phyloP scores from a whole-genome alignment of 306 rosid species.

The Vigna reflexopilosa region DNA sequence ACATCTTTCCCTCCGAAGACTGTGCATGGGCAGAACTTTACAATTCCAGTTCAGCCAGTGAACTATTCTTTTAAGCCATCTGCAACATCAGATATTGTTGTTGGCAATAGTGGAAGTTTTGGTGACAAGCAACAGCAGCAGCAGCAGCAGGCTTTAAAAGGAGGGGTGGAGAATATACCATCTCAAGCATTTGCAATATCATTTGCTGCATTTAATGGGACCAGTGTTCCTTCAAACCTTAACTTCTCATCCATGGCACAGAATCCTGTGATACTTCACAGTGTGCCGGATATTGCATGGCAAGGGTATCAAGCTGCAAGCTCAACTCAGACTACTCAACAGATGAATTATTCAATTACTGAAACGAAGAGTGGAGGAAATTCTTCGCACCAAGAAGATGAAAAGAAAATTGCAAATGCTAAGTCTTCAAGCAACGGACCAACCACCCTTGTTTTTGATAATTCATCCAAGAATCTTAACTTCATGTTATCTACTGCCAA shows the following conservation, averaged over 20 bases:
- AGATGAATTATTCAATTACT: conserved; percentile 52
- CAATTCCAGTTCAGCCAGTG: conserved; percentile 66
- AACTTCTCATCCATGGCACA: conserved; percentile 58
- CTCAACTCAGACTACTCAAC: conserved; percentile 53
- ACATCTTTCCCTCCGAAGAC: conserved; percentile 52
- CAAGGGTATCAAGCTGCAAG: conserved; percentile 59
- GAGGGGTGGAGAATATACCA: conserved; percentile 57
- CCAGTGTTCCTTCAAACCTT: conserved; percentile 55
- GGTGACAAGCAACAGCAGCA: conserved; percentile 60
- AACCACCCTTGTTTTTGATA: conserved; percentile 72
- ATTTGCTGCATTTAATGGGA: conserved; percentile 55
- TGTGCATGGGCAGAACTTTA: conserved; percentile 55
- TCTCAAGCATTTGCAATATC: conserved; percentile 74
- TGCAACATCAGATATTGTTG: conserved; percentile 47
- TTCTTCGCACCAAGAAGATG: conserved; percentile 54
- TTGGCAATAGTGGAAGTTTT: conserved; percentile 52
- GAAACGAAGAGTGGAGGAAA: conserved; percentile 56
- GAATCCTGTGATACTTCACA: conserved; percentile 56
- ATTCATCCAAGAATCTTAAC: conserved; percentile 67
- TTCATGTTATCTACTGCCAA: conserved; percentile 55
- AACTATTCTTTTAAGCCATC: conserved; percentile 68
- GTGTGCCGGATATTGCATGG: conserved; percentile 58
- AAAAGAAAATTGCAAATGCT: conserved; percentile 55
- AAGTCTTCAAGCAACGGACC: conserved; percentile 56
- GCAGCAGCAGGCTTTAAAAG: conserved; percentile 56